Percentiles rank a stretch among this genome's conserved stretches.
Conservation (phyloP, 148 eudicot genomes). For the Rhododendron williamsianum region DNA sequence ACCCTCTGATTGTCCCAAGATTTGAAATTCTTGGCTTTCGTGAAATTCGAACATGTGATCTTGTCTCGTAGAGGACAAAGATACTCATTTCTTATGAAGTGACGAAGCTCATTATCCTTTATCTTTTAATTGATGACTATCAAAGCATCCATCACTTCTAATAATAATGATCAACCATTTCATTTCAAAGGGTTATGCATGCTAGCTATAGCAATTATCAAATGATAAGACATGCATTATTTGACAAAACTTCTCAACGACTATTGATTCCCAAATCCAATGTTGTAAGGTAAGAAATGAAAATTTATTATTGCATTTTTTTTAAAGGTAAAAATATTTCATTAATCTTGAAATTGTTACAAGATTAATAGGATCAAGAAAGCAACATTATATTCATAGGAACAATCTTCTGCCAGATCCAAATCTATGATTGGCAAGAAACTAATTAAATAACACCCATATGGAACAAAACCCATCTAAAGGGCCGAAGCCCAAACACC, state of each 20-base stretch:
- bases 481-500: too few relatives aligned
- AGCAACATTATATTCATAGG: too few relatives aligned
- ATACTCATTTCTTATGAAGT: neutral
- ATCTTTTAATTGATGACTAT: neutral
- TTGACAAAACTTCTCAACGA: neutral
- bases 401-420: too few relatives aligned
- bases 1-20: too few relatives aligned
- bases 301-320: neutral
- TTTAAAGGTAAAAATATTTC: too few relatives aligned
- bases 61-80: neutral
- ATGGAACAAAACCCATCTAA: too few relatives aligned
- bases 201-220: neutral
- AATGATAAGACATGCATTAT: neutral
- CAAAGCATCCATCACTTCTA: neutral
- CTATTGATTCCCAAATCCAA: neutral
- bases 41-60: neutral
- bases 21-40: too few relatives aligned
- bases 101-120: neutral
- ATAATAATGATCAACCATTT: neutral
- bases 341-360: too few relatives aligned
- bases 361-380: too few relatives aligned
- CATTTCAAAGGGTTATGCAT: neutral
- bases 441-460: too few relatives aligned
- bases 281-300: neutral
- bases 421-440: too few relatives aligned